phyloP scores from a whole-genome alignment of 192 early-diverging fungal species.

The Rhizoclosmatium sp. region DNA sequence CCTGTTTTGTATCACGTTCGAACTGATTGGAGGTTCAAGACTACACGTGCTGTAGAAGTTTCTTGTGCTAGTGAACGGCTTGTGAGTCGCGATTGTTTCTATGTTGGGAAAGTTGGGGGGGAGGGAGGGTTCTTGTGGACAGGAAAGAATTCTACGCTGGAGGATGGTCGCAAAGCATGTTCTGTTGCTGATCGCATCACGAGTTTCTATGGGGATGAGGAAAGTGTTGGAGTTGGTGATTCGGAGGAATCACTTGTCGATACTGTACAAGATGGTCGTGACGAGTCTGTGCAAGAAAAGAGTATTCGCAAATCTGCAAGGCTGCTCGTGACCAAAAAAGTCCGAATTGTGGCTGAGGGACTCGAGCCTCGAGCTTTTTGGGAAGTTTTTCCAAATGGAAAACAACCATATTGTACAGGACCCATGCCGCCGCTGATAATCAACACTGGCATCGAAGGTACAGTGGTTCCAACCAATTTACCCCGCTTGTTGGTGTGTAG shows the following conservation, averaged over 20 bases:
- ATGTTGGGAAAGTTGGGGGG: slow-evolving; percentile 21
- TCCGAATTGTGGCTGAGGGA: slow-evolving; percentile 16
- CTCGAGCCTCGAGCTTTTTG: slow-evolving; percentile 45
- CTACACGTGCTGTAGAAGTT: slow-evolving; percentile 57
- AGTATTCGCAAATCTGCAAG: neutral
- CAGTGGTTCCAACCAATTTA: neutral
- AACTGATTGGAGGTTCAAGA: slow-evolving; percentile 52
- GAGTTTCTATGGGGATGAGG: neutral
- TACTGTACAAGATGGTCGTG: no score
- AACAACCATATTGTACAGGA: slow-evolving; percentile 14
- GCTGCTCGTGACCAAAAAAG: neutral
- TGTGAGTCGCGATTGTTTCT: slow-evolving; percentile 59
- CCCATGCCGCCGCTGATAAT: slow-evolving; percentile 27
- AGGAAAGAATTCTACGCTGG: slow-evolving; percentile 49
- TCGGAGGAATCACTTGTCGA: no score
- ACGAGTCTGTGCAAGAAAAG: neutral
- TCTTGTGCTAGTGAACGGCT: slow-evolving; percentile 20
- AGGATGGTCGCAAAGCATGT: slow-evolving; percentile 45
- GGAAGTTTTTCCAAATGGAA: slow-evolving; percentile 11
- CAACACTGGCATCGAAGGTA: neutral
- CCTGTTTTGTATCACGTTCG: slow-evolving; percentile 57
- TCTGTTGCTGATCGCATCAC: slow-evolving; percentile 32
- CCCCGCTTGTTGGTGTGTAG: slow-evolving; percentile 57
- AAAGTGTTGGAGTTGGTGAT: neutral
- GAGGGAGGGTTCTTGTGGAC: slow-evolving; percentile 52